Evolutionary conservation across 768 basidiomycete genomes (phyloP), one percentile per base, ranked within the genome.

Genomic region (Lyophyllum decastes): DNA sequence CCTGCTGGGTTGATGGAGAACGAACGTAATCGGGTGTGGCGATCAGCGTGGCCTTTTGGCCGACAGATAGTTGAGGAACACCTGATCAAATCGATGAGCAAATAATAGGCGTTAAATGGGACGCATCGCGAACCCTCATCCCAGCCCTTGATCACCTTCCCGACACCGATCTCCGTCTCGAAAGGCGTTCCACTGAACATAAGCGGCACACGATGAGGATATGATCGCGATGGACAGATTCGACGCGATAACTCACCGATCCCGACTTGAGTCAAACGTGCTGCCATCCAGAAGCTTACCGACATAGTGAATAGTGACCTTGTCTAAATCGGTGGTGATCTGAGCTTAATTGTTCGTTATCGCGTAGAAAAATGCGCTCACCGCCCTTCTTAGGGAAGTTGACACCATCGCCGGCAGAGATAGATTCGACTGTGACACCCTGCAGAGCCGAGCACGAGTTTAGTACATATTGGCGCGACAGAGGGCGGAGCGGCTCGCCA

Each of bases 111-210:
- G 50, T 6, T 9, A 24, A n/a, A 46, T 34, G 14, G 47, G 43
- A 34, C 19, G 2, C 26, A 51, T 8, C 25, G 73, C 80, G 64
- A 62, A 88, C 94, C 93, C 71, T 94, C 90, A 66, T 94, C 93
- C 94, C 92, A 95, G 27, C 93, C 91, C 67, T 80, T 88, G 75
- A 95, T 94, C 47, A 95, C 93, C 67, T 87, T 86, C 8, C 90
- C 89, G 19, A 85, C 76, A 45, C 93, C 91, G 61, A 94, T 93
- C 68, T 82, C 67, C 2, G 89, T 91, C 60, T 72, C 64, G 70
- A 94, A 94, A 1, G 90, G 82, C 0, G 3, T 2, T 0, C 77
- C 75, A 38, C 92, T 91, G 70, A 12, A 24, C 4, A 48, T 33
- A 57, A 49, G 53, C 56, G 41, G 43, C 52, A 49, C 50, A 46